Percentiles rank a stretch among this genome's conserved stretches.
Evolutionary conservation across 2,329 filamentous ascomycete genomes (phyloP).

Genomic region (Grosmannia serpens): DNA sequence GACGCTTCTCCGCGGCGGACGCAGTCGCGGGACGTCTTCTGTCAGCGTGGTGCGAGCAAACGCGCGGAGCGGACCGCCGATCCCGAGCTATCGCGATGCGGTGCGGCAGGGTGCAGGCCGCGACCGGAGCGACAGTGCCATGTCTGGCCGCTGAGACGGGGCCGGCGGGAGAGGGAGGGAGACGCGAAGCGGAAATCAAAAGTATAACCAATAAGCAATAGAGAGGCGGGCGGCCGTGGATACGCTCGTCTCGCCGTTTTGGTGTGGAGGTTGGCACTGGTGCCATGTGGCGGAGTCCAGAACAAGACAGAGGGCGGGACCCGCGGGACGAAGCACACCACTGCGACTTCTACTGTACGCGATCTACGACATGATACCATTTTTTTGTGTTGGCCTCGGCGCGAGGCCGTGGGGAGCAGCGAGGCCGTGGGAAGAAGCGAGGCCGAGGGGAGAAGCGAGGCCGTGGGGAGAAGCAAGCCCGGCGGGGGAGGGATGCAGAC

Average conservation of each 20-base stretch:
- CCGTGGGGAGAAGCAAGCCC: no score
- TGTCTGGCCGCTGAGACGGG: conserved; percentile 1
- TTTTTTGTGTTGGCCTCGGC: conserved; percentile 3
- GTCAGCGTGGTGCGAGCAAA: conserved; percentile 20
- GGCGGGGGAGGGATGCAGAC: no score
- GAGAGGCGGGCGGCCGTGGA: neutral
- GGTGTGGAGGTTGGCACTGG: neutral
- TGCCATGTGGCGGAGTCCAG: neutral
- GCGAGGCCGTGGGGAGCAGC: neutral
- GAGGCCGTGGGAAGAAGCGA: neutral
- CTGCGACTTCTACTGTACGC: neutral
- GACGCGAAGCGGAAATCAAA: neutral
- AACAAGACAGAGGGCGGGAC: neutral
- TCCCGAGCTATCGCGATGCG: conserved; percentile 74
- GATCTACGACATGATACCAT: conserved; percentile 15
- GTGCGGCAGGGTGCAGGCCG: conserved; percentile 42
- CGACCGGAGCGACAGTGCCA: conserved; percentile 30
- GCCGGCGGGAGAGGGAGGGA: neutral
- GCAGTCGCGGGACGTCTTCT: conserved; percentile 38
- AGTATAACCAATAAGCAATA: neutral
- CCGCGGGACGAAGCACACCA: neutral
- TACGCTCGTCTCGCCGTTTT: neutral
- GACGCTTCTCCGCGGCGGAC: conserved; percentile 38
- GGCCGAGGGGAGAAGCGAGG: neutral
- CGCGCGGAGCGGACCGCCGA: conserved; percentile 42